A percentile compares a stretch with the other conserved stretches of the same genome.
Conservation (phyloP, 2,329 filamentous ascomycete species). For the Dothideomycetes sp. region DNA sequence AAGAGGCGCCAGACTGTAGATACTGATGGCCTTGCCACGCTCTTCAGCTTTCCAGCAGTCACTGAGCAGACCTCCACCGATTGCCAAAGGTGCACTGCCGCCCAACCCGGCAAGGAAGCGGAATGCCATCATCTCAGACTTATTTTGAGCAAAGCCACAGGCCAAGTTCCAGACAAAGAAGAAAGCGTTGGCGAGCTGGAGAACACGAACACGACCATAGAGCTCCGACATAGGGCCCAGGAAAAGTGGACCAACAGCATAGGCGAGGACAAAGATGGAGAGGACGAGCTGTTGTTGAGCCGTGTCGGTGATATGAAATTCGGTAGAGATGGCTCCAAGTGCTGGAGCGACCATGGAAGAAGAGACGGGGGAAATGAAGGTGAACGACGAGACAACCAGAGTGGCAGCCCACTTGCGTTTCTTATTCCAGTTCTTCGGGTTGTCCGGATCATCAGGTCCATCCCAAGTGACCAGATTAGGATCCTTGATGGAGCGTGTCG, state of each 20-base stretch:
- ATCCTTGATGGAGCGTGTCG: slow-evolving; percentile 21
- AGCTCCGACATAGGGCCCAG: slow-evolving; percentile 30
- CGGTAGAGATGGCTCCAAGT: slow-evolving; percentile 21
- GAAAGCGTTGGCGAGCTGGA: slow-evolving; percentile 29
- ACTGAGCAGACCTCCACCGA: slow-evolving; percentile 27
- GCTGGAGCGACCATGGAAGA: slow-evolving; percentile 33
- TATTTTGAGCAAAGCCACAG: slow-evolving; percentile 28
- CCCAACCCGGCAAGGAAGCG: slow-evolving; percentile 31
- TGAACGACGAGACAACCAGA: slow-evolving; percentile 33
- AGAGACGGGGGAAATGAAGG: slow-evolving; percentile 31
- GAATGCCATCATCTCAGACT: slow-evolving; percentile 27
- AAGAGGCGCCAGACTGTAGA: slow-evolving; percentile 24
- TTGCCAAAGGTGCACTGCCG: slow-evolving; percentile 29
- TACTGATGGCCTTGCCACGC: slow-evolving; percentile 23
- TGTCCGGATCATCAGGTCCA: slow-evolving; percentile 35
- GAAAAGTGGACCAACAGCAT: slow-evolving; percentile 29
- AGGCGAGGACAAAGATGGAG: slow-evolving; percentile 31
- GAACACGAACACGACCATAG: slow-evolving; percentile 27
- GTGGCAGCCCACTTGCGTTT: slow-evolving; percentile 37
- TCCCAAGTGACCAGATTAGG: slow-evolving; percentile 37
- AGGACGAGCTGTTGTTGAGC: slow-evolving; percentile 23
- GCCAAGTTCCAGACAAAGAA: slow-evolving; percentile 31
- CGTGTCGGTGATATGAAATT: slow-evolving; percentile 22
- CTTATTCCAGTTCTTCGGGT: slow-evolving; percentile 40
- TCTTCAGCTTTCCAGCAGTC: slow-evolving; percentile 24